These are phyloP conservation scores for Cucumis cinereus DNA, from an alignment of 306 rosid species.

Conservation along the genomic window DNA sequence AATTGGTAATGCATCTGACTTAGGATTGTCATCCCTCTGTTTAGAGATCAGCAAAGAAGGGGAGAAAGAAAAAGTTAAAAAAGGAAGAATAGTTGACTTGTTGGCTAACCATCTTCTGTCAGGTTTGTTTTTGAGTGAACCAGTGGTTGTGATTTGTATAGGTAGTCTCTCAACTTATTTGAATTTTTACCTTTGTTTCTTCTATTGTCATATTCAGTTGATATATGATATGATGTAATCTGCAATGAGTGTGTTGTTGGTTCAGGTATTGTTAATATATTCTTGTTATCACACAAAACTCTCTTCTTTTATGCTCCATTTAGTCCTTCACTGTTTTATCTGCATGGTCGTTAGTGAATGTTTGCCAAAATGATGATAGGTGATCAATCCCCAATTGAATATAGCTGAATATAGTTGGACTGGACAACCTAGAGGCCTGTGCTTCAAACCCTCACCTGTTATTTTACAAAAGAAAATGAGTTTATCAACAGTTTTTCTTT, in stretches of 20 bases:
- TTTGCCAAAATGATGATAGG: not conserved
- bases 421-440: no score
- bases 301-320: slow-evolving; percentile 45
- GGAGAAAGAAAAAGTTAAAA: not conserved
- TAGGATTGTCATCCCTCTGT: slow-evolving; percentile 59
- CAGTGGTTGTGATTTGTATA: slow-evolving; percentile 69
- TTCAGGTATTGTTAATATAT: slow-evolving; percentile 88
- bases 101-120: slow-evolving; percentile 62
- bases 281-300: slow-evolving; percentile 52
- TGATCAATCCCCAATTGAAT: no score
- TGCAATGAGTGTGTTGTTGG: slow-evolving; percentile 63
- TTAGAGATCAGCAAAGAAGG: slow-evolving; percentile 42
- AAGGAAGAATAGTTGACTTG: slow-evolving; percentile 41
- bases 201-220: slow-evolving; percentile 27
- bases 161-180: slow-evolving; percentile 45
- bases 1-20: slow-evolving; percentile 70
- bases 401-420: no score
- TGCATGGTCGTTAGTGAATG: not conserved
- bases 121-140: slow-evolving; percentile 48
- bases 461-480: not conserved
- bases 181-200: slow-evolving; percentile 12
- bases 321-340: slow-evolving; percentile 22
- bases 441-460: no score
- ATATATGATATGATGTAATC: slow-evolving; percentile 79
- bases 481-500: not conserved